Percentiles rank a stretch among this genome's conserved stretches.
Conservation (phyloP, 2,329 filamentous ascomycete species). For the Xylaria sp. region DNA sequence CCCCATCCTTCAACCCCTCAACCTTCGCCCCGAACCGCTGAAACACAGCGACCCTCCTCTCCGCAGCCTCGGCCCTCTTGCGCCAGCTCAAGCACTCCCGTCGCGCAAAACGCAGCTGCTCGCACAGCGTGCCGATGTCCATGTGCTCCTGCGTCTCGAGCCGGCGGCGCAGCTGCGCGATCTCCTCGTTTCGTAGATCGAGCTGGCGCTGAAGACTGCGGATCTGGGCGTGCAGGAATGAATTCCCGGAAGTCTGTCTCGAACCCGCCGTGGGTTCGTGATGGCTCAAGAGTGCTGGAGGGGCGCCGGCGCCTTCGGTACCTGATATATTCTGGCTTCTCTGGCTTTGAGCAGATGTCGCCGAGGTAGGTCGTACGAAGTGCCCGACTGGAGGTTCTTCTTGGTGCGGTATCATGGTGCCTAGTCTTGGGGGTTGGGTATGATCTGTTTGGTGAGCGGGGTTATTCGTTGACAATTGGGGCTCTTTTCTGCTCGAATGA, state of each 20-base stretch:
- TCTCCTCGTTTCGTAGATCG: constrained; percentile 59
- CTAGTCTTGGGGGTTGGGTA: constrained; percentile 49
- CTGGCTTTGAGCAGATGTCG: constrained; percentile 40
- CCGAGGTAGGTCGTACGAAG: constrained; percentile 50
- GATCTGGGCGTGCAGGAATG: constrained; percentile 61
- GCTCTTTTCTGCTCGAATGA: constrained; percentile 38
- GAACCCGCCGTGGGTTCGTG: too few species aligned
- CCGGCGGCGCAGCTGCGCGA: constrained; percentile 57
- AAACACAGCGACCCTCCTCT: constrained; percentile 62
- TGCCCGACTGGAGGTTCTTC: constrained; percentile 55
- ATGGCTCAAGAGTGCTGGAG: too few species aligned
- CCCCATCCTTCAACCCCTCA: constrained; percentile 28
- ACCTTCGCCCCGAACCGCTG: constrained; percentile 55
- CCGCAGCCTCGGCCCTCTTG: constrained; percentile 65
- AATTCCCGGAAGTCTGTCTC: constrained; percentile 25
- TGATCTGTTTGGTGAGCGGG: constrained; percentile 37
- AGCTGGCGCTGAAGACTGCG: constrained; percentile 61
- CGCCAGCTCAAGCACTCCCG: constrained; percentile 63
- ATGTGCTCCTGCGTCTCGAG: constrained; percentile 58
- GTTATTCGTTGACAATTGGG: constrained; percentile 29
- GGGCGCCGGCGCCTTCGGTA: not conserved
- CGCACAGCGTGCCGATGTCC: constrained; percentile 59
- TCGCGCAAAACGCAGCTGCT: constrained; percentile 59
- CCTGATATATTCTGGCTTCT: not conserved
- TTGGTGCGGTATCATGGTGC: constrained; percentile 53